A percentile compares a stretch with the other conserved stretches of the same genome.
These are phyloP conservation scores for Violaceomyces palustris DNA, from an alignment of 1,284 basidiomycete genomes.

Conservation along the genomic window DNA sequence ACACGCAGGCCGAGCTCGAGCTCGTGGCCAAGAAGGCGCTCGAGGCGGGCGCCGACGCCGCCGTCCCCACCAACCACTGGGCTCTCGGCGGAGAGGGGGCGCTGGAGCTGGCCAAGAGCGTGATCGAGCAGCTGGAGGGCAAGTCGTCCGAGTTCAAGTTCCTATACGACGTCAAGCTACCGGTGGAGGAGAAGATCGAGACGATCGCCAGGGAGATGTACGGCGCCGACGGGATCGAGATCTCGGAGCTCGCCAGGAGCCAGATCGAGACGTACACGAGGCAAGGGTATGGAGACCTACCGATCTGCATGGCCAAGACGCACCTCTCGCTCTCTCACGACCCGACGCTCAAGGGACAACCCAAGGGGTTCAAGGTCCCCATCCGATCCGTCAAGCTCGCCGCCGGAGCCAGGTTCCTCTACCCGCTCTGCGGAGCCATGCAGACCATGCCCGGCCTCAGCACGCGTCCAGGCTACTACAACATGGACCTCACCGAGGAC, in stretches of 20 bases:
- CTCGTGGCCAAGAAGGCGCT: constrained; percentile 77
- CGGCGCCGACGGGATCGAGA: constrained; percentile 51
- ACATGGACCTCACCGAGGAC: constrained; percentile 49
- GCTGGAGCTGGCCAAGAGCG: constrained; percentile 41
- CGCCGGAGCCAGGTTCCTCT: constrained; percentile 92
- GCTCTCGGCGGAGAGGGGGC: constrained; percentile 47
- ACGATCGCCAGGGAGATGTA: constrained; percentile 50
- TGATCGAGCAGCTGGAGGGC: constrained; percentile 44
- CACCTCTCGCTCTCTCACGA: constrained; percentile 54
- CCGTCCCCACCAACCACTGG: constrained; percentile 88
- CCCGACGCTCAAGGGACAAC: constrained; percentile 41
- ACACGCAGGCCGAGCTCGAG: constrained; percentile 82
- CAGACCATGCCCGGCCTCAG: constrained; percentile 96
- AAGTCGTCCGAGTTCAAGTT: constrained; percentile 42
- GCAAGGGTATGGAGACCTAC: constrained; percentile 69
- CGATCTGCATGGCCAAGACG: constrained; percentile 98
- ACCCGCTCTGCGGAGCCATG: constrained; percentile 65
- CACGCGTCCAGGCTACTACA: constrained; percentile 70
- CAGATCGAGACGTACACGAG: constrained; percentile 87
- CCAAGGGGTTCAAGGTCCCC: constrained; percentile 71
- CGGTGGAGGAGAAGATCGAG: constrained; percentile 48
- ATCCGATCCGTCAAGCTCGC: constrained; percentile 83
- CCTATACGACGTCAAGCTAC: constrained; percentile 45
- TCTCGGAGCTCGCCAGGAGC: constrained; percentile 66
- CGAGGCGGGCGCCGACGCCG: constrained; percentile 84